phyloP scores from a whole-genome alignment of 306 rosid genomes.

The Hippophae rhamnoides region DNA sequence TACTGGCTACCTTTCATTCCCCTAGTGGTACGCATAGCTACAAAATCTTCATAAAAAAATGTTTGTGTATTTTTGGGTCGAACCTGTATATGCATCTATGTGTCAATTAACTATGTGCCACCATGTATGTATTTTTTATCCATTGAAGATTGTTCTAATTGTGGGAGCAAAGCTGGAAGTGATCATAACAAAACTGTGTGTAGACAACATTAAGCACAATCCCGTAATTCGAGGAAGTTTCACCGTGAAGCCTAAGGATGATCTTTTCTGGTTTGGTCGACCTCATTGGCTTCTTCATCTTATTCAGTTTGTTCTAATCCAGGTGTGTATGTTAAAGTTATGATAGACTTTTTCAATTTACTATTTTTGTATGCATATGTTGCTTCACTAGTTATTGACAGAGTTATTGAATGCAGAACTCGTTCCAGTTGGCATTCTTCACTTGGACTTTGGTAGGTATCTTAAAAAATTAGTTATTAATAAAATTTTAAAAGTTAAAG shows the following conservation, averaged over 20 bases:
- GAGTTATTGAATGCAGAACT: conserved; percentile 30
- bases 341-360: background rate
- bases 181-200: conserved; percentile 49
- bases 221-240: conserved; percentile 41
- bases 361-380: too few species aligned
- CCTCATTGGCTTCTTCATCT: conserved; percentile 56
- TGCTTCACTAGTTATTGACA: background rate
- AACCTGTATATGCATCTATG: too few species aligned
- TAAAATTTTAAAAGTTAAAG: conserved; percentile 4
- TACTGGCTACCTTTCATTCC: conserved; percentile 72
- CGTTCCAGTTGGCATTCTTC: conserved; percentile 73
- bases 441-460: conserved; percentile 65
- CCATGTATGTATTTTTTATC: background rate
- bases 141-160: conserved; percentile 38
- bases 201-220: conserved; percentile 37
- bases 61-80: too few species aligned
- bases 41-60: too few species aligned
- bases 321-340: conserved; percentile 22
- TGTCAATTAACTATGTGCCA: background rate
- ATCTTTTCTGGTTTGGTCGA: conserved; percentile 46
- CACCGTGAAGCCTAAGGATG: conserved; percentile 44
- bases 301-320: conserved; percentile 46
- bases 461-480: background rate
- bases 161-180: conserved; percentile 59
- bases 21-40: conserved; percentile 32